Evolutionary conservation across 2,329 filamentous ascomycete species (phyloP), one percentile per base, ranked within the genome.

Genomic region (Ceratocystis eucalypticola): DNA sequence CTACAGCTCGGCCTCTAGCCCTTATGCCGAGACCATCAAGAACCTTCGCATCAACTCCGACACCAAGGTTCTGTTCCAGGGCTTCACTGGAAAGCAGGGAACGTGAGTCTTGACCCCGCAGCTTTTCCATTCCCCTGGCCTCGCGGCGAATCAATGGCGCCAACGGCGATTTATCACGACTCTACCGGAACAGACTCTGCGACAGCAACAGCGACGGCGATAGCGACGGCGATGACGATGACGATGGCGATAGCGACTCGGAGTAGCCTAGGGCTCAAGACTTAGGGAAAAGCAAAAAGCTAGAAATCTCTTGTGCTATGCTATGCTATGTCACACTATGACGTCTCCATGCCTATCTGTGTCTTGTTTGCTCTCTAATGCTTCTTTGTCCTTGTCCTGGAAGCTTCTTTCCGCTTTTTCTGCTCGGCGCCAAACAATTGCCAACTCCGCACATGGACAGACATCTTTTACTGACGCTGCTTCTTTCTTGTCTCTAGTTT

Each of bases 51-150:
- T 97, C 82, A 96, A 91, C 78, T 76, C 81, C 76, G 87, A 96
- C 72, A 99, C 94, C 73, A 95, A 94, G 81, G 91, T 99, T 71
- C 81, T 97, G 74, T 97, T 85, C 82, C 94, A 99, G 81, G 94
- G 94, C 72, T 97, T 97, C 78, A 97, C 93, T 67, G 93, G 93
- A 76, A 94, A 90, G 83, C 91, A 96, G 84, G 91, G 91, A 88
- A 93, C 88, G 88, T 91, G 77, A 79, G 87, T 87, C 15, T 53
- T 22, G 17, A 15, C 28, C 33, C 17, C 20, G 33, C 22, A 50
- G n/a, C 25, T 17, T n/a, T 17, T 37, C 7, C 28, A 65, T 63
- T 15, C 10, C 33, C 33, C 33, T 37, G 33, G 33, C 33, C 33
- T 37, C 37, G 37, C 37, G 12, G 37, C 5, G 10, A 41, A 41